Evolutionary conservation across 2,329 filamentous ascomycete genomes (phyloP).

Genomic region (Claviceps paspali): DNA sequence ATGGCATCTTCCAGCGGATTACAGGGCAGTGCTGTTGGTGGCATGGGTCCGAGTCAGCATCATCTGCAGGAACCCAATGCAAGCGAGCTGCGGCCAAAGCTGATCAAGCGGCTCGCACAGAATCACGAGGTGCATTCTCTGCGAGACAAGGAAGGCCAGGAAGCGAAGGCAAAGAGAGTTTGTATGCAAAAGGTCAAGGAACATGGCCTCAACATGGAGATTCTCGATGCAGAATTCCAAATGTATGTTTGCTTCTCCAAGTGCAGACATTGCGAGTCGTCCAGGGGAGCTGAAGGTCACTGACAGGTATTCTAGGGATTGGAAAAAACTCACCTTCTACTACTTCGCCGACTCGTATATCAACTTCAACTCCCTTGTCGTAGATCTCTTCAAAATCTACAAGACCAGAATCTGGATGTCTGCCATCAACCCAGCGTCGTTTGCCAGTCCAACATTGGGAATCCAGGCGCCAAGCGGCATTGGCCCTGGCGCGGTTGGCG

Average conservation of each 20-base stretch:
- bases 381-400: slow-evolving; percentile 97
- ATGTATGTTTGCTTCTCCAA: slow-evolving; percentile 53
- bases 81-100: slow-evolving; percentile 78
- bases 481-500: slow-evolving; percentile 49
- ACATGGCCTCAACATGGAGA: slow-evolving; percentile 93
- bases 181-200: slow-evolving; percentile 95
- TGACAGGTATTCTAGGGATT: slow-evolving; percentile 52
- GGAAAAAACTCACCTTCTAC: slow-evolving; percentile 97
- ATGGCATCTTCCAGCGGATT: slow-evolving; percentile 48
- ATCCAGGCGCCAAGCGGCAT: slow-evolving; percentile 54
- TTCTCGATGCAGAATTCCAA: slow-evolving; percentile 94
- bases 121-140: slow-evolving; percentile 78
- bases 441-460: slow-evolving; percentile 62
- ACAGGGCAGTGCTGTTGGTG: slow-evolving; percentile 57
- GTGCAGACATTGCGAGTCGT: too few species aligned
- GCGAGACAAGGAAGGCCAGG: slow-evolving; percentile 90
- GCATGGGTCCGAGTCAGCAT: slow-evolving; percentile 62
- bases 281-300: too few species aligned
- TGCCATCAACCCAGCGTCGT: slow-evolving; percentile 93
- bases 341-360: slow-evolving; percentile 98
- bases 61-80: slow-evolving; percentile 55
- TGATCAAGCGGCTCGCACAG: slow-evolving; percentile 90
- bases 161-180: slow-evolving; percentile 91
- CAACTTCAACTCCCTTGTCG: slow-evolving; percentile 96
- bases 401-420: slow-evolving; percentile 99